Conservation (phyloP, 1,284 basidiomycete species). For the Boletus hoseneyae region DNA sequence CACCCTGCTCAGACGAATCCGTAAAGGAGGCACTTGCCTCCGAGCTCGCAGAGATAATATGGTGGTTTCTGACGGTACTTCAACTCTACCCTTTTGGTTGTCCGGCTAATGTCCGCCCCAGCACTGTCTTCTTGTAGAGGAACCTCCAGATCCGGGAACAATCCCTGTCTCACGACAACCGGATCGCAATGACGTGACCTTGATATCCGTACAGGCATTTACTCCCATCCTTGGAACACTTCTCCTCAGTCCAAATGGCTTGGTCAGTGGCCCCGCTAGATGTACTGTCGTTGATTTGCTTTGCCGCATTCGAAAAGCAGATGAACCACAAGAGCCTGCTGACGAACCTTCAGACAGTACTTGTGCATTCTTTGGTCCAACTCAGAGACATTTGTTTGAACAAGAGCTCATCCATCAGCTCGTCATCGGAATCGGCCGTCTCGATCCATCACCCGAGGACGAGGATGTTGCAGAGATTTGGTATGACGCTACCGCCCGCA, state of each 20-base stretch:
- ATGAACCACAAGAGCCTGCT: slow-evolving; percentile 34
- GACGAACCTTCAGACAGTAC: slow-evolving; percentile 19
- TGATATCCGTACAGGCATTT: slow-evolving; percentile 81
- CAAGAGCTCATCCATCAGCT: slow-evolving; percentile 81
- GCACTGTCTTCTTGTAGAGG: slow-evolving; percentile 60
- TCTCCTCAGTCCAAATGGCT: slow-evolving; percentile 75
- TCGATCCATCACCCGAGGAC: slow-evolving; percentile 53
- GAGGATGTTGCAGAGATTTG: slow-evolving; percentile 28
- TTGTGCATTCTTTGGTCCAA: slow-evolving; percentile 49
- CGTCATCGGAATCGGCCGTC: slow-evolving; percentile 81
- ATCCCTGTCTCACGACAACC: slow-evolving; percentile 12
- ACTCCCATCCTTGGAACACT: slow-evolving; percentile 90
- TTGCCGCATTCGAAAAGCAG: slow-evolving; percentile 54
- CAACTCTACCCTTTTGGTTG: slow-evolving; percentile 10
- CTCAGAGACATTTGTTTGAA: slow-evolving; percentile 65
- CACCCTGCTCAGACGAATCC: slow-evolving; percentile 62
- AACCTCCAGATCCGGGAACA: slow-evolving; percentile 29
- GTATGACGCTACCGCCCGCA: slow-evolving; percentile 33
- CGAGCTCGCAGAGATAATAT: slow-evolving; percentile 81
- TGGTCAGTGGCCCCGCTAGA: slow-evolving; percentile 73
- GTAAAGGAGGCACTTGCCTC: slow-evolving; percentile 91
- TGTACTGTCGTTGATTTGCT: slow-evolving; percentile 79
- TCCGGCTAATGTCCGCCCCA: slow-evolving; percentile 23
- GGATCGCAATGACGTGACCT: slow-evolving; percentile 36
- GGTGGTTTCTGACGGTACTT: slow-evolving; percentile 84